A percentile compares a stretch with the other conserved stretches of the same genome.
Evolutionary conservation across 2,329 filamentous ascomycete genomes (phyloP).

Genomic region (Sporothrix mexicana): DNA sequence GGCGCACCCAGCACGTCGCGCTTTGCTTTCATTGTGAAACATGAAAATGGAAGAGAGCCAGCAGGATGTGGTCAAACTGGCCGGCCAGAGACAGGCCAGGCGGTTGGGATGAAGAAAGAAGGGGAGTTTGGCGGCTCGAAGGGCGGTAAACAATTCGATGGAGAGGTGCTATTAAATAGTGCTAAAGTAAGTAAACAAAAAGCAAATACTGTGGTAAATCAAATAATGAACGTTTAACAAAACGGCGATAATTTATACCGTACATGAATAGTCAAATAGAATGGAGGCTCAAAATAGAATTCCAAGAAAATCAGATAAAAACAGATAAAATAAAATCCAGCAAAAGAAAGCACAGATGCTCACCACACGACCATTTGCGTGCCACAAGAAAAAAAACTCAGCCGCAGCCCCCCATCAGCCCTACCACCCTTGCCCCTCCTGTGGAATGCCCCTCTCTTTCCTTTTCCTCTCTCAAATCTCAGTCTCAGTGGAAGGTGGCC

Average conservation of each 20-base stretch:
- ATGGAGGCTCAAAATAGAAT: no score
- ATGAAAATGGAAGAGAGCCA: background rate
- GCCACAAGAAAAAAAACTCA: background rate
- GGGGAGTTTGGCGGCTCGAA: background rate
- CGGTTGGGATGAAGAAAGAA: background rate
- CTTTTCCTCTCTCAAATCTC: no score
- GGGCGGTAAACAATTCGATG: no score
- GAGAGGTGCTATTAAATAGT: no score
- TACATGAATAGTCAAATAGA: no score
- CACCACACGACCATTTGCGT: background rate
- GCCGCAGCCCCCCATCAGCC: constrained; percentile 32
- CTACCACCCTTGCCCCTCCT: constrained; percentile 22
- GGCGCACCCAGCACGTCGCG: background rate
- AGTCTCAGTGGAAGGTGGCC: background rate
- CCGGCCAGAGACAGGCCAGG: background rate
- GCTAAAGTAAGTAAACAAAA: background rate
- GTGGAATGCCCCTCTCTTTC: background rate
- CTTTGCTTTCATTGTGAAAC: background rate
- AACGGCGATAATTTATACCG: background rate
- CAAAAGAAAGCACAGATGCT: background rate
- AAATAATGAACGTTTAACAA: background rate
- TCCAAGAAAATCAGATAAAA: no score
- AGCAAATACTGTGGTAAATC: background rate
- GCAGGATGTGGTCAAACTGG: background rate
- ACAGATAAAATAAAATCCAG: background rate